Evolutionary conservation across 2,329 filamentous ascomycete genomes (phyloP).

Genomic region (Cucurbitaria berberidis): DNA sequence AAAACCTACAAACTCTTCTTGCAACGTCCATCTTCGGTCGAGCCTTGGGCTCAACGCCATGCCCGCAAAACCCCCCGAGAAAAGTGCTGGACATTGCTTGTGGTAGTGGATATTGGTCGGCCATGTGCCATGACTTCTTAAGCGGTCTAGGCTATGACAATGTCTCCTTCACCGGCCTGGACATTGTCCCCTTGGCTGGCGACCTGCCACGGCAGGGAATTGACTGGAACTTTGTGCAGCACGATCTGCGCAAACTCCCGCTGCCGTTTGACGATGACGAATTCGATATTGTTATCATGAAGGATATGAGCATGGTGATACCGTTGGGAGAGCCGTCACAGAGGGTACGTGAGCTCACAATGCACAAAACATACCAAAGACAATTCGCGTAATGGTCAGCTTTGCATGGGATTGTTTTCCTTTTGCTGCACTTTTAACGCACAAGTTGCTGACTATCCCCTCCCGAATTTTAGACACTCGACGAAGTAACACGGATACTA

Average conservation of each 20-base stretch:
- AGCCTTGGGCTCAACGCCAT: slow-evolving; percentile 74
- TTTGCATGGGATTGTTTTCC: neutral
- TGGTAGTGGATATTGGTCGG: slow-evolving; percentile 87
- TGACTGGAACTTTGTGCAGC: slow-evolving; percentile 87
- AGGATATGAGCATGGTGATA: slow-evolving; percentile 77
- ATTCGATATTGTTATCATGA: slow-evolving; percentile 88
- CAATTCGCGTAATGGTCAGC: too few species aligned
- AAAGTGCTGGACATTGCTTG: slow-evolving; percentile 87
- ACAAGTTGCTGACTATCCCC: neutral
- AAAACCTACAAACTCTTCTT: slow-evolving; percentile 82
- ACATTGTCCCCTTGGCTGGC: slow-evolving; percentile 75
- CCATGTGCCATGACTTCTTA: slow-evolving; percentile 83
- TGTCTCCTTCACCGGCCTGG: slow-evolving; percentile 81
- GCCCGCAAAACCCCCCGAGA: slow-evolving; percentile 64
- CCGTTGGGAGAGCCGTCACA: slow-evolving; percentile 62
- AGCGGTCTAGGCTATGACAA: slow-evolving; percentile 69
- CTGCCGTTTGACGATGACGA: slow-evolving; percentile 80
- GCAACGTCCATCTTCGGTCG: slow-evolving; percentile 81
- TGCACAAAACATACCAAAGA: too few species aligned
- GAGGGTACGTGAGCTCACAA: slow-evolving; percentile 38
- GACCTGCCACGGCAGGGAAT: slow-evolving; percentile 73
- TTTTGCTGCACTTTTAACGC: neutral
- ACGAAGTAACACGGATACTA: slow-evolving; percentile 79
- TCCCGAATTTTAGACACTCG: slow-evolving; percentile 47
- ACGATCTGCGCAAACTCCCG: slow-evolving; percentile 77